These are phyloP conservation scores for Camelina laxa DNA, from an alignment of 345 rosid species.

Conservation along the genomic window DNA sequence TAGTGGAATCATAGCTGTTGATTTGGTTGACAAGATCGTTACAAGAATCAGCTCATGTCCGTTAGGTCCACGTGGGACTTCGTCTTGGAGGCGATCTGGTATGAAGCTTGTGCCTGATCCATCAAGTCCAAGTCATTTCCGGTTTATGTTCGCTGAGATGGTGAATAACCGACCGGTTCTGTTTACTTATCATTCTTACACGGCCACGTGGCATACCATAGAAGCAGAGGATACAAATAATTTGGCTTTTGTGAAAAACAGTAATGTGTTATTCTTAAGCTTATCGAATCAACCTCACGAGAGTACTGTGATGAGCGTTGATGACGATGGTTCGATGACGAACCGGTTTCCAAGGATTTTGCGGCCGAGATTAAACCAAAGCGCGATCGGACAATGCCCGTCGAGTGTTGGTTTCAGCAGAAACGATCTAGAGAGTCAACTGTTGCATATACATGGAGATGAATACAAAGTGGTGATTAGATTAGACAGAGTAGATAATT, in stretches of 20 bases:
- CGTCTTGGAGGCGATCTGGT: constrained; percentile 79
- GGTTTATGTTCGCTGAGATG: constrained; percentile 68
- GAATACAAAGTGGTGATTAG: constrained; percentile 59
- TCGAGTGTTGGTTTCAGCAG: constrained; percentile 38
- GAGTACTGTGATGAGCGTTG: constrained; percentile 51
- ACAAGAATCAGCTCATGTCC: constrained; percentile 68
- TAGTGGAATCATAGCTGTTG: constrained; percentile 60
- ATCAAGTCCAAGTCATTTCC: constrained; percentile 52
- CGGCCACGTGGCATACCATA: constrained; percentile 53
- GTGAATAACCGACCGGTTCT: constrained; percentile 58
- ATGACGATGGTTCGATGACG: constrained; percentile 13
- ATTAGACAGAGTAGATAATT: constrained; percentile 35
- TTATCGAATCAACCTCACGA: constrained; percentile 53
- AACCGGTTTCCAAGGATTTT: constrained; percentile 43
- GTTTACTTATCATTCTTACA: constrained; percentile 54
- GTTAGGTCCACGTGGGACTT: constrained; percentile 79
- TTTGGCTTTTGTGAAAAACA: constrained; percentile 9
- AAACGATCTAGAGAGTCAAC: constrained; percentile 34
- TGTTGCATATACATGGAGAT: constrained; percentile 64
- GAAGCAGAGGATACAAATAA: constrained; percentile 45
- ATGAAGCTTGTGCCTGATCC: constrained; percentile 56
- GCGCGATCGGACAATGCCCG: constrained; percentile 28
- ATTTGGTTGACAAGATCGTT: constrained; percentile 52
- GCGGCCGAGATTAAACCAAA: constrained; percentile 48
- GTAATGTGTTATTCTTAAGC: constrained; percentile 52